Evolutionary conservation across 192 early-diverging fungal genomes (phyloP), one percentile per base, ranked within the genome.

Genomic region (Paraglomus brasilianum): DNA sequence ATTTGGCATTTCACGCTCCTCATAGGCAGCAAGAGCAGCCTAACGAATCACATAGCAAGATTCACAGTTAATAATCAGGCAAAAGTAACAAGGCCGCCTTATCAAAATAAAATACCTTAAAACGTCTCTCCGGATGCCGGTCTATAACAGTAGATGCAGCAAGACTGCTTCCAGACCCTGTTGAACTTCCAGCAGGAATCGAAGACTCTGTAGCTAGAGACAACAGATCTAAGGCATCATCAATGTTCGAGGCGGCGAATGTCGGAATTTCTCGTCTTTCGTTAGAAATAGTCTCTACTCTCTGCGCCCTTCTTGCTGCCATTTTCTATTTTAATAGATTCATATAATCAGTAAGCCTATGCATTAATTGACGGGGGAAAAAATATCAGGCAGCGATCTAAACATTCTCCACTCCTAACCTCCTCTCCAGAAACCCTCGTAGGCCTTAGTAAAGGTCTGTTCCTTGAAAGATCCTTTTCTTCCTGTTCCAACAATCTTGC

Each of bases 111-210:
- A 11, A 15, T 41, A 77, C 78, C 85, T 89, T 91, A 65, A 86
- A 86, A 15, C 95, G 83, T 66, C 90, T 85, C 78, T 96, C 95
- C 8, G 95, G 95, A 77, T 96, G 95, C 44, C 88, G 84, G 66
- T 96, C 95, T 39, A 95, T 76, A 30, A 60, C 75, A 45, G 69
- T 77, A 19, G 77, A 72, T 22, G 73, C 71, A 1, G 48, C 59
- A n/a, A 66, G 11, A 39, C 58, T 70, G 22, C 51, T 43, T 3
- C 61, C 80, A 9, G 64, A 44, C 17, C 72, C 74, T 4, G 66
- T 69, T 21, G 58, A 46, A 15, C 50, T 67, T 1, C 72, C 30
- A 30, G 55, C 72, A 22, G 75, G 70, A 15, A 73, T 45, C 8
- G 63, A 64, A 3, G 74, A 5, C 14, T 58, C 70, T 7, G 75